Evolutionary conservation across 306 rosid genomes (phyloP), one percentile per base, ranked within the genome.

Genomic region (Cicer judaicum): DNA sequence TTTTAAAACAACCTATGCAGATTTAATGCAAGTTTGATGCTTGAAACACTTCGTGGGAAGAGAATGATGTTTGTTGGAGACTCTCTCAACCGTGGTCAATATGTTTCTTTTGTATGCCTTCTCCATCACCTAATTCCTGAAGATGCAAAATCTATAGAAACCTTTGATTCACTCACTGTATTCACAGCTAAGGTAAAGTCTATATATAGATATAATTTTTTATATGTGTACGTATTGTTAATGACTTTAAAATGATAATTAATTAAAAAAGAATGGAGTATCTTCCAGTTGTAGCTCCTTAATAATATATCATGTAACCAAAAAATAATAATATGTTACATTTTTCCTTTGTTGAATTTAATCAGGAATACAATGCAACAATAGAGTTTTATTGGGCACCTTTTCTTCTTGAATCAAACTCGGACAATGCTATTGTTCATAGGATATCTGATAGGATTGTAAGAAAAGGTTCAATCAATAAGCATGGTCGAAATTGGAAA

Each of bases 351-450:
- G 13, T 8, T 40, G 34, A 19, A 56, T 21, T 60, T 34, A 16
- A 49, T 16, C 49, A 93, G 99, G 86, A 87, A 48, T 90, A 92
- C 84, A 95, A 92, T 64, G 91, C 98, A 2, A 95, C 98, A n/a
- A 87, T 95, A 10, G 99, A 95, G 89, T 95, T 92, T 86, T 95
- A 95, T 2, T 95, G 99, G 99, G 99, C 99, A 0, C 99, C 99
- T 10, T 92, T 95, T 81, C 95, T 95, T 67, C 86, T 95, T 0
- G 93, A 95, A 74, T 95, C 99, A 5, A 95, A 95, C 74, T 72
- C 99, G 0, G 99, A 95, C 73, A 57, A 94, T 10, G 98, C 99
- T 2, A 77, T 90, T 12, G 6, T 85, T 64, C 99, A 95, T 47
- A 89, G 99, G 39, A 66, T 92, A 69, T 78, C 92, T 1, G 99